Evolutionary conservation across 164 flowering plant genomes (phyloP), one percentile per base, ranked within the genome.

Genomic region (Buxus sempervirens): DNA sequence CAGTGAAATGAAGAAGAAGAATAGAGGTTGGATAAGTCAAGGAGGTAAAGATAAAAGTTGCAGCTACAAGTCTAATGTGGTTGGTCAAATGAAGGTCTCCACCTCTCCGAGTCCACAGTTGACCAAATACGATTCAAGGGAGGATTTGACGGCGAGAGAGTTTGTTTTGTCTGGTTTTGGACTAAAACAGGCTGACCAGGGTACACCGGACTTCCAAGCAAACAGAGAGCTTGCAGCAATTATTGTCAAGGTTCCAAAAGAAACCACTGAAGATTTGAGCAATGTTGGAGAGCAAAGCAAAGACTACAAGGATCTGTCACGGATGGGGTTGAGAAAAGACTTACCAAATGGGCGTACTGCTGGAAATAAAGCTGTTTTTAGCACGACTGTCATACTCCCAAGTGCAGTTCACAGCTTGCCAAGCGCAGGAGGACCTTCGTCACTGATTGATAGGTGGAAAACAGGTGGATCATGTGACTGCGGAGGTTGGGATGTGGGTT

Each of bases 401-500:
- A 82, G 80, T 68, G 98, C 84, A 53, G 78, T 75, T 67, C 99
- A 95, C 77, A 81, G 95, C 45, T 65, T 84, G 77, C 95, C 99
- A 60, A 72, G 63, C 58, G 72, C 75, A 28, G 95, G 93, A 59
- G 71, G 62, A 18, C 99, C 97, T 70, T 85, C 97, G 8, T 74
- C 91, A 65, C 74, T 95, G 78, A 78, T 95, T 26, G 71, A 84
- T 41, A 73, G 97, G 63, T 94, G 97, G 98, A 88, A 65, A 78
- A 80, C 93, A 22, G 95, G 92, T 36, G 98, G 98, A 60, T 78
- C 82, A 48, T 94, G 98, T 61, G 98, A 94, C 63, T 94, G 98
- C 79, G 98, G 98, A 49, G 98, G 98, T 58, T 94, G 98, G 98
- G 98, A 91, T 76, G 56, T 83, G 64, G 98, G 98, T 62, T 94